A percentile compares a stretch with the other conserved stretches of the same genome.
Evolutionary conservation across 1,284 basidiomycete genomes (phyloP).

Genomic region (Chondrostereum purpureum): DNA sequence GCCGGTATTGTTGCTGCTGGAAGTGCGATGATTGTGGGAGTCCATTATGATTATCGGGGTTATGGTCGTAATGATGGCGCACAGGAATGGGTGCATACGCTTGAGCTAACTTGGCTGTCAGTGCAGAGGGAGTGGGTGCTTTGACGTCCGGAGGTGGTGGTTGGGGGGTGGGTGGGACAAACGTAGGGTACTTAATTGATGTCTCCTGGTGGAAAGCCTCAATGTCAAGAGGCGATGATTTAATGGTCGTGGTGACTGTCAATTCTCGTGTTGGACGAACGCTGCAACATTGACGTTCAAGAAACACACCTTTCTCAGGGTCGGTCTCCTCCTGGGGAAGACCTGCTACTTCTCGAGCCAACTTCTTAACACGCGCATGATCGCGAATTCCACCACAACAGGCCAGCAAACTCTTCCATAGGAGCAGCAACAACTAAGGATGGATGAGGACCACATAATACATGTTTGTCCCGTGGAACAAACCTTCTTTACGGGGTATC

Average conservation of each 20-base stretch:
- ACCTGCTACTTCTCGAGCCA: constrained; percentile 79
- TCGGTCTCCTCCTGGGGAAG: constrained; percentile 40
- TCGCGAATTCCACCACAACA: constrained; percentile 93
- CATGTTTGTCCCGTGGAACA: constrained; percentile 2
- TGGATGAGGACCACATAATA: constrained; percentile 12
- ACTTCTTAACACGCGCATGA: constrained; percentile 74
- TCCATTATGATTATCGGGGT: constrained; percentile 45
- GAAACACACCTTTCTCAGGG: constrained; percentile 52
- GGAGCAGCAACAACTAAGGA: constrained; percentile 78
- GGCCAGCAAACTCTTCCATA: constrained; percentile 93
- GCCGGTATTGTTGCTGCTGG: constrained; percentile 39
- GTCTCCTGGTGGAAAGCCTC: constrained; percentile 85
- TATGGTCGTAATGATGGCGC: constrained; percentile 88
- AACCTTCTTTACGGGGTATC: constrained; percentile 95
- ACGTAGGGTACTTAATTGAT: constrained; percentile 91
- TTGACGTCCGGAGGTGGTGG: constrained; percentile 21
- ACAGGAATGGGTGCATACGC: constrained; percentile 89
- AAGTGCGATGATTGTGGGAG: constrained; percentile 39
- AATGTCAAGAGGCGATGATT: constrained; percentile 85
- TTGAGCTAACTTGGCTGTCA: constrained; percentile 70
- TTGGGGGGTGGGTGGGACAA: constrained; percentile 45
- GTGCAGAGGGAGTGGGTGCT: constrained; percentile 34
- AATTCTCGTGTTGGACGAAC: constrained; percentile 6
- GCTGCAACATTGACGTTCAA: too few species aligned
- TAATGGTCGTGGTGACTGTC: constrained; percentile 49